Evolutionary conservation across 805 yeast genomes (phyloP).

Genomic region (Hanseniaspora jakobsenii): DNA sequence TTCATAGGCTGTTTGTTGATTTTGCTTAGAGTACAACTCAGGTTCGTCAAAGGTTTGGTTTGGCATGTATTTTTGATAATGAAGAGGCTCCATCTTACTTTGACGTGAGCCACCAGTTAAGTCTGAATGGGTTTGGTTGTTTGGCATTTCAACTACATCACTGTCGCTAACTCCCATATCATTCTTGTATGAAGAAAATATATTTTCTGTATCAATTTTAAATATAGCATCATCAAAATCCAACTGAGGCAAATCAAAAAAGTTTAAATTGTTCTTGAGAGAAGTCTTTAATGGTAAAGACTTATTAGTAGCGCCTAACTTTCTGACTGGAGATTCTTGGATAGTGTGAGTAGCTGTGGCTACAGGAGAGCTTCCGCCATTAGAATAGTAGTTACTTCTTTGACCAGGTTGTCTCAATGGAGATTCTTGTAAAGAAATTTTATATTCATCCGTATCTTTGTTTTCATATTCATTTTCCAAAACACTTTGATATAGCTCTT

Average conservation of each 20-base stretch:
- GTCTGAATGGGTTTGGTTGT: background rate
- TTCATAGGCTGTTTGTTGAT: no score
- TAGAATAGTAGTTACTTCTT: background rate
- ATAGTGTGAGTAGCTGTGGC: background rate
- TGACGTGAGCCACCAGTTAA: no score
- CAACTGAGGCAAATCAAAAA: constrained; percentile 11
- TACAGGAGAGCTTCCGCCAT: constrained; percentile 8
- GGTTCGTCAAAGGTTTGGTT: no score
- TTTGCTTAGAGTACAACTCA: no score
- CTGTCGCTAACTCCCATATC: no score
- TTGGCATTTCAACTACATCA: no score
- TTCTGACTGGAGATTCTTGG: constrained; percentile 12
- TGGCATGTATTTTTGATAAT: no score
- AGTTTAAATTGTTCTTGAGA: background rate
- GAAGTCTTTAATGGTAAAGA: background rate
- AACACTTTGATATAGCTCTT: no score
- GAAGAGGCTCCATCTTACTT: no score
- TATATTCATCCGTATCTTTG: background rate
- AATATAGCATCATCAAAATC: background rate
- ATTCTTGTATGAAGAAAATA: no score
- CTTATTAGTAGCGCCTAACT: background rate
- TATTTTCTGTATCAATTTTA: background rate
- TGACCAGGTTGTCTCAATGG: constrained; percentile 11
- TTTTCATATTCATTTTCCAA: background rate
- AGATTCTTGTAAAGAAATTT: background rate